Base-by-base conservation (phyloP, 148 eudicot genomes). In the Beta vulgaris region DNA sequence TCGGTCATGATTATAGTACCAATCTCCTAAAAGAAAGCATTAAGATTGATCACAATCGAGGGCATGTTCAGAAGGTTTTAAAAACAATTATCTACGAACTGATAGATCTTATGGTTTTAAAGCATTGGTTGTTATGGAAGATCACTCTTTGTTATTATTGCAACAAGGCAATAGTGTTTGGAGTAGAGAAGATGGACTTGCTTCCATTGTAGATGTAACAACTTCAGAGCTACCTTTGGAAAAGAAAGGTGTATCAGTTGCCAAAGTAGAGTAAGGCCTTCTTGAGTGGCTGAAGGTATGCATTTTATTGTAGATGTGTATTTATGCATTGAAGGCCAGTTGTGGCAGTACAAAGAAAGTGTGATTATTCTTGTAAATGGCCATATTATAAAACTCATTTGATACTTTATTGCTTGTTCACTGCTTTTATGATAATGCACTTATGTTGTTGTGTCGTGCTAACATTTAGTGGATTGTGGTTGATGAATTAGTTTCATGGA, bases 51-150 rank as follows among this genome's bases (percentile, higher is more conserved):
- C 75, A 66, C 21, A 85, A 87, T 46, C 88, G 91, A 34, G 98
- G 99, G 65, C 63, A 49, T 66, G 99, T 87, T 76, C 87, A 92
- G 64, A 96, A 92, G 83, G 88, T 96, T 71, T 96, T 91, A 81
- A 91, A 57, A 92, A 91, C 76, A 88, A 74, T 79, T 96, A 96
- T 76, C 75, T 96, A 54, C 91, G 99, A 39, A 91, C 93, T 44
- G 99, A 96, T 60, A 87, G 89, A 81, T 88, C 99, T 70, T 58
- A 89, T 76, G 98, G 97, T 11, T 95, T 92, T 77, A 88, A 97
- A 88, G 99, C 92, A 8, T 88, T 96, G 85, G 88, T 96, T 84
- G 94, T 92, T 69, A 96, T 96, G 99, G 99, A 92, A 86, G 99
- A 96, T 86, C 93, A 96, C 83, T 92, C 98, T 32, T 74, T 92